These are phyloP conservation scores for Populus hybrid DNA, from an alignment of 441 rosid genomes.

Conservation along the genomic window DNA sequence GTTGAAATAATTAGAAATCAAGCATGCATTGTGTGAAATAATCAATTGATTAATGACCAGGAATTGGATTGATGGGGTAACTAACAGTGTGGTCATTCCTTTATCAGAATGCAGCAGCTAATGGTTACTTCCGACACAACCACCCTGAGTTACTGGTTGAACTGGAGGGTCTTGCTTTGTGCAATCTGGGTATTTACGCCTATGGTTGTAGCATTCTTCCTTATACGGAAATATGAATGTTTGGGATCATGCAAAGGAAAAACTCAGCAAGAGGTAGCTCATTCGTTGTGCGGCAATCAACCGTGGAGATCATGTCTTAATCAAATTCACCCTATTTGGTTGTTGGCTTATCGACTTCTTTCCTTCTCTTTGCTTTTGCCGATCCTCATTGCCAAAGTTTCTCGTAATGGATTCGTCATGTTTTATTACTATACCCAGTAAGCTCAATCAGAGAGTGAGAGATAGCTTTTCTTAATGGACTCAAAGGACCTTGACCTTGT, in stretches of 20 bases:
- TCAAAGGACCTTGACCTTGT: not conserved
- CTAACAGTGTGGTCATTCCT: conserved; percentile 21
- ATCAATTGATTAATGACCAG: not conserved
- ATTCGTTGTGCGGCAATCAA: conserved; percentile 42
- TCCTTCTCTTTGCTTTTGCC: conserved; percentile 63
- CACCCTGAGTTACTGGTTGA: conserved; percentile 49
- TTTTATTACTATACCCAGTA: conserved; percentile 89
- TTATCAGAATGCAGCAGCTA: conserved; percentile 37
- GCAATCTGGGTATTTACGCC: conserved; percentile 43
- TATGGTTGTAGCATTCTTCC: conserved; percentile 26
- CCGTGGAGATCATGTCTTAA: conserved; percentile 84
- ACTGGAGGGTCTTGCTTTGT: conserved; percentile 65
- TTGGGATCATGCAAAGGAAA: conserved; percentile 28
- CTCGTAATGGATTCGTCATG: conserved; percentile 58
- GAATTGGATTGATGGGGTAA: not conserved
- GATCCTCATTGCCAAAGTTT: conserved; percentile 40
- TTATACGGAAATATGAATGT: conserved; percentile 64
- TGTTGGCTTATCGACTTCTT: conserved; percentile 63
- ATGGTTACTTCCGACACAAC: conserved; percentile 35
- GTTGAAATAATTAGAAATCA: too few relatives aligned
- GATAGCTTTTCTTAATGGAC: not conserved
- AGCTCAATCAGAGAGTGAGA: conserved; percentile 13
- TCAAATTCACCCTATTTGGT: conserved; percentile 86
- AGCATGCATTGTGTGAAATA: too few relatives aligned
- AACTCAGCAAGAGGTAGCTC: conserved; percentile 21